Conservation (phyloP, 177 flowering plant genomes). For the Vitis hybrid region DNA sequence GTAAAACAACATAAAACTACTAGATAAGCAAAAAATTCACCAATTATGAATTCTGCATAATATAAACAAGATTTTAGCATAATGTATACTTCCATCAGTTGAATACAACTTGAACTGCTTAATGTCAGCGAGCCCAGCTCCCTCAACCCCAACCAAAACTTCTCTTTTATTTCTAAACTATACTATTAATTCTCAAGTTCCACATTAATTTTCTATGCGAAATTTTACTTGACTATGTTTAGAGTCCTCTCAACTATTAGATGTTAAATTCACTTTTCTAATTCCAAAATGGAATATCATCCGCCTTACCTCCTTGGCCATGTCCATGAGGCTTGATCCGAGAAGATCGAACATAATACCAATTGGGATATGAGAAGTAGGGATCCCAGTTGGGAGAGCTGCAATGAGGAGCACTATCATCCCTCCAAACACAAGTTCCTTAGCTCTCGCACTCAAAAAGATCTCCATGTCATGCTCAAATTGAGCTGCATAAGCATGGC, state of each 20-base stretch:
- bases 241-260: too few relatives aligned
- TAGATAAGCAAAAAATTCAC: too few relatives aligned
- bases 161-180: not conserved
- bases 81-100: too few relatives aligned
- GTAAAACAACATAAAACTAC: too few relatives aligned
- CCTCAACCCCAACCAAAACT: too few relatives aligned
- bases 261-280: too few relatives aligned
- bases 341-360: slow-evolving; percentile 16
- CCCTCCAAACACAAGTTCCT: slow-evolving; percentile 45
- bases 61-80: too few relatives aligned
- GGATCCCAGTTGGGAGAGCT: slow-evolving; percentile 9
- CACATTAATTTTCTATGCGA: too few relatives aligned
- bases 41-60: too few relatives aligned
- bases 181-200: not conserved
- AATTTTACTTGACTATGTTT: not conserved
- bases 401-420: slow-evolving; percentile 27
- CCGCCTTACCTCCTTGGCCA: slow-evolving; percentile 26
- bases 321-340: slow-evolving; percentile 27
- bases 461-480: slow-evolving; percentile 36
- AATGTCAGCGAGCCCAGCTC: too few relatives aligned
- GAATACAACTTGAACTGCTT: too few relatives aligned
- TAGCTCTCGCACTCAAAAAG: slow-evolving; percentile 41
- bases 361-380: not conserved
- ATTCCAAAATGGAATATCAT: too few relatives aligned
- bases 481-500: slow-evolving; percentile 41